Evolutionary conservation across 192 early-diverging fungal species (phyloP), one percentile per base, ranked within the genome.

Genomic region (Powellomyces hirtus): DNA sequence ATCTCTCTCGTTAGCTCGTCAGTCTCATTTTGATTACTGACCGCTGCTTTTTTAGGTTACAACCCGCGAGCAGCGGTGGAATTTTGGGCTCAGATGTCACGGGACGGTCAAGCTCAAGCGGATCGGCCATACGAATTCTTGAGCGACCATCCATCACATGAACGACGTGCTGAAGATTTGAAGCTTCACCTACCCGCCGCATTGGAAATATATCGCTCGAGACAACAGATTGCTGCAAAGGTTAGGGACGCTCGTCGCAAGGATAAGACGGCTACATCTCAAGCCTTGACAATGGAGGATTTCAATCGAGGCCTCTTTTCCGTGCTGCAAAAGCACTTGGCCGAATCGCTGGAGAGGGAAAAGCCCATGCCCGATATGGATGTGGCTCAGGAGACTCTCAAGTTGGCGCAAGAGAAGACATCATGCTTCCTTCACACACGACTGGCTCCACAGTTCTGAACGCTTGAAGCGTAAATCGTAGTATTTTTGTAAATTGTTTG

Each of bases 141-240:
- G 20, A 68, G 64, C 50, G 59, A 70, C 42, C 79, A 81, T 42
- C 79, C 79, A n/a, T 65, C 62, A 0, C 79, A 81, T 44, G 31
- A 31, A 0, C 38, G 34, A n/a, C 74, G 79, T 14, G 76, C 79
- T n/a, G 22, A 40, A 1, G 74, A 81, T 24, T 68, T 76, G 4
- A n/a, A 22, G 26, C 29, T 59, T 26, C 75, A 77, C 44, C 68
- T 77, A 24, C 36, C 62, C 22, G 58, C 65, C 20, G 79, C 79
- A n/a, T 53, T 72, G 68, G 60, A 62, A 37, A 72, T 80, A 1
- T 80, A 72, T 52, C 38, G 50, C 14, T 46, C 74, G 14, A 68
- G 74, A 38, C 24, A 61, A 24, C 24, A 64, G 34, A 52, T 71
- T 13, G 63, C 61, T n/a, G 57, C 55, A 33, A 18, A 37, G 49